These are phyloP conservation scores for Pulicaria dysenterica DNA, from an alignment of 129 eudicot genomes.

Conservation along the genomic window DNA sequence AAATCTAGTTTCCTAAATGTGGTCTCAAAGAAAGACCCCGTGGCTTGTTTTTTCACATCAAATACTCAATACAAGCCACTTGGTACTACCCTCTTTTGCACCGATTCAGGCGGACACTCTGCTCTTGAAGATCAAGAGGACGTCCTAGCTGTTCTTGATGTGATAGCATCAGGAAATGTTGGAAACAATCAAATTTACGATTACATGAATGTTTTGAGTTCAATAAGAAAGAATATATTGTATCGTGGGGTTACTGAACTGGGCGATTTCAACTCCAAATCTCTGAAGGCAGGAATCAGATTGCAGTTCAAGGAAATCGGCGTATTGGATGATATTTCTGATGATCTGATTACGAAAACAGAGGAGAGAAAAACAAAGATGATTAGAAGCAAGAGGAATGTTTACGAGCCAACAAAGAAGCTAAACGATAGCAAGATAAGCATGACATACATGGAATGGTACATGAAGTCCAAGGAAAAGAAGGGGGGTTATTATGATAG, in stretches of 20 bases:
- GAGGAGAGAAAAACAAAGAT: slow-evolving; percentile 1
- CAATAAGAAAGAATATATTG: slow-evolving; percentile 35
- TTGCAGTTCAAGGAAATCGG: slow-evolving; percentile 41
- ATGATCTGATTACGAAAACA: slow-evolving; percentile 16
- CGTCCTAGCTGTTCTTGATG: slow-evolving; percentile 26
- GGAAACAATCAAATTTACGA: slow-evolving; percentile 26
- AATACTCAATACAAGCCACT: slow-evolving; percentile 38
- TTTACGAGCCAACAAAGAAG: slow-evolving; percentile 27
- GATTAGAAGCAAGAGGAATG: slow-evolving; percentile 20
- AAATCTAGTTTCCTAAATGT: slow-evolving; percentile 46
- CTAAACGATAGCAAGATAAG: slow-evolving; percentile 42
- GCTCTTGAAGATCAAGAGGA: slow-evolving; percentile 39
- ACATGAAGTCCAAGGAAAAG: slow-evolving; percentile 26
- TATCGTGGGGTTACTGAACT: slow-evolving; percentile 32
- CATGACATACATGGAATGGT: slow-evolving; percentile 48
- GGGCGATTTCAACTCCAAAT: slow-evolving; percentile 12
- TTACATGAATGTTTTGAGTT: slow-evolving; percentile 29
- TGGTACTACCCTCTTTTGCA: slow-evolving; percentile 47
- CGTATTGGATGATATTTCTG: neutral
- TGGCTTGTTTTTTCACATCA: slow-evolving; percentile 32
- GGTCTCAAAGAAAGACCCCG: slow-evolving; percentile 35
- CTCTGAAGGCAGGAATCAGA: slow-evolving; percentile 35
- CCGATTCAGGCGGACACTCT: slow-evolving; percentile 40
- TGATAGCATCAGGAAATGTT: neutral
- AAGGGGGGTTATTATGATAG: slow-evolving; percentile 49